Conservation (phyloP, 805 yeast species). For the Suhomyces kilbournensis region DNA sequence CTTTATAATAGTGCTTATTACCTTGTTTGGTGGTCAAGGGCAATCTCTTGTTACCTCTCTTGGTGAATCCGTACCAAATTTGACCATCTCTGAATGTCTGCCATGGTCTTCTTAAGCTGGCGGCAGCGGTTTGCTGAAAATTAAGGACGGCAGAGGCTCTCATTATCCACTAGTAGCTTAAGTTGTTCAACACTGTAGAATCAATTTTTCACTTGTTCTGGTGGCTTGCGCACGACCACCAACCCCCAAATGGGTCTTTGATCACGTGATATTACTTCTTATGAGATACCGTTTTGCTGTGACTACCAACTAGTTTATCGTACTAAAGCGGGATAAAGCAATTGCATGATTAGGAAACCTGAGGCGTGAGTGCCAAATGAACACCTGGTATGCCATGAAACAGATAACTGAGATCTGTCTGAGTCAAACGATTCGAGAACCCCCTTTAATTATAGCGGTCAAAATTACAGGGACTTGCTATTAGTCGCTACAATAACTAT, state of each 20-base stretch:
- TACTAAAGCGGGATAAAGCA: background rate
- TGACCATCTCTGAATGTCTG: constrained; percentile 79
- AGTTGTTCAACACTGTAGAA: background rate
- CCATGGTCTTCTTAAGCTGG: constrained; percentile 81
- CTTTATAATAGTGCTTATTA: constrained; percentile 90
- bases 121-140: constrained; percentile 35
- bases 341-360: background rate
- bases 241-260: background rate
- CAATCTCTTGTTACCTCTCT: constrained; percentile 78
- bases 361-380: background rate
- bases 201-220: background rate
- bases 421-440: too few species aligned
- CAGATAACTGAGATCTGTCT: background rate
- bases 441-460: background rate
- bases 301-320: background rate
- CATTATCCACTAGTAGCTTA: constrained; percentile 31
- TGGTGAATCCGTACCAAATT: constrained; percentile 74
- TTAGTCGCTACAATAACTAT: background rate
- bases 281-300: background rate
- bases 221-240: background rate
- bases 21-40: constrained; percentile 91
- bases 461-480: background rate
- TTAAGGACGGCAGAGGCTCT: constrained; percentile 45
- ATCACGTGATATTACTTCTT: background rate
- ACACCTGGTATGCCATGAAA: background rate